phyloP scores from a whole-genome alignment of 306 rosid species.

The Mimosa bimucronata region DNA sequence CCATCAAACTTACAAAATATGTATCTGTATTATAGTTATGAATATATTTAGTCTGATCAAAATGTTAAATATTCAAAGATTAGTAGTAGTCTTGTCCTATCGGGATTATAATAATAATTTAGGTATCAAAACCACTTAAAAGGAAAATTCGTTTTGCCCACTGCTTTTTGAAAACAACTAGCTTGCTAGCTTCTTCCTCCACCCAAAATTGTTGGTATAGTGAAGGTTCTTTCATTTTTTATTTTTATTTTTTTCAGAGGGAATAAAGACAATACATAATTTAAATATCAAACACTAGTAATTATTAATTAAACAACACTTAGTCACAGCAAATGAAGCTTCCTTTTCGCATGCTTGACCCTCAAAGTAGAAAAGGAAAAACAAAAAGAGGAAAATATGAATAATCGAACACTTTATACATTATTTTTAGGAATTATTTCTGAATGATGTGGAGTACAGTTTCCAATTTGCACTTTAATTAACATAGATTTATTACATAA shows the following conservation, averaged over 20 bases:
- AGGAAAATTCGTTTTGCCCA: slow-evolving; percentile 53
- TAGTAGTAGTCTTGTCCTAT: not conserved
- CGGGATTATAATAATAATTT: slow-evolving; percentile 15
- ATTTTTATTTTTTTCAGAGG: not conserved
- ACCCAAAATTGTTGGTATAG: slow-evolving; percentile 38
- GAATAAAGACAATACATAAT: slow-evolving; percentile 25
- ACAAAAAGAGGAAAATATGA: not conserved
- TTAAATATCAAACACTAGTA: slow-evolving; percentile 17
- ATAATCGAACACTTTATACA: not conserved
- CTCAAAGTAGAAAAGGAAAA: not conserved
- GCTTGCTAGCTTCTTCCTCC: slow-evolving; percentile 37
- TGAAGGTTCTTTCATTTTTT: slow-evolving; percentile 12
- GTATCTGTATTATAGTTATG: not conserved
- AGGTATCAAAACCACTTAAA: slow-evolving; percentile 36
- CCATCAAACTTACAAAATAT: not conserved
- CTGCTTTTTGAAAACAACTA: slow-evolving; percentile 44
- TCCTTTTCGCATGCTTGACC: not conserved
- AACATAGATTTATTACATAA: not conserved
- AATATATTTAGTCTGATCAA: not conserved
- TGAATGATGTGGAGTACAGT: slow-evolving; percentile 10
- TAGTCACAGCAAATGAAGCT: slow-evolving; percentile 27
- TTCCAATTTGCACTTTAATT: not conserved
- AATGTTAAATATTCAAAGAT: not conserved
- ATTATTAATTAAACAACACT: not conserved
- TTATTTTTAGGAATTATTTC: not conserved